phyloP scores from a whole-genome alignment of 805 yeast genomes.

The Suhomyces kilbournensis region DNA sequence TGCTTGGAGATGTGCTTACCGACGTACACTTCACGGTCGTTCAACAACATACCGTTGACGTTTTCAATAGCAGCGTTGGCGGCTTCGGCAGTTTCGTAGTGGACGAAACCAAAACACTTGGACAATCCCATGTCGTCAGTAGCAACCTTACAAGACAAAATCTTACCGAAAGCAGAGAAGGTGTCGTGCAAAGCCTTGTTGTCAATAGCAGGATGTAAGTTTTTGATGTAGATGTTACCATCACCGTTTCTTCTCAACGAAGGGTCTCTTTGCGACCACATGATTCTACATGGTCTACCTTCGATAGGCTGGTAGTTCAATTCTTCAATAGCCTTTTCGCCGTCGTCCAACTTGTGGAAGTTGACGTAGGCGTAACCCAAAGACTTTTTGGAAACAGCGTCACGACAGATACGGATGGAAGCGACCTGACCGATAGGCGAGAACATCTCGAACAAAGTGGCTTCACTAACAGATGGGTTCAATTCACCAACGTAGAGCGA shows the following conservation, averaged over 20 bases:
- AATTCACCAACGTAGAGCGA: constrained; percentile 97
- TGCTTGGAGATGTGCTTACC: constrained; percentile 89
- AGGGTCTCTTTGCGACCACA: constrained; percentile 99
- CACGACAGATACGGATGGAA: constrained; percentile 98
- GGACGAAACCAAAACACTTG: constrained; percentile 96
- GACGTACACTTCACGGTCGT: constrained; percentile 93
- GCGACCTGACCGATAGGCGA: constrained; percentile 93
- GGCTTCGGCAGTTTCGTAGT: constrained; percentile 88
- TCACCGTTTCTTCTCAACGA: constrained; percentile 90
- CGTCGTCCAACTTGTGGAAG: constrained; percentile 85
- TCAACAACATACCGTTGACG: constrained; percentile 96
- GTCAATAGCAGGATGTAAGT: constrained; percentile 96
- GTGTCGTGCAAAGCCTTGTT: constrained; percentile 99
- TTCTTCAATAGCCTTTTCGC: constrained; percentile 90
- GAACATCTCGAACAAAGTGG: constrained; percentile 89
- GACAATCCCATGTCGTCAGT: constrained; percentile 88
- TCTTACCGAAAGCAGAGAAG: constrained; percentile 93
- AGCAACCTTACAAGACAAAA: constrained; percentile 96
- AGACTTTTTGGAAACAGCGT: constrained; percentile 93
- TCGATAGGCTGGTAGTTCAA: constrained; percentile 91
- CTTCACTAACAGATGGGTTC: constrained; percentile 89
- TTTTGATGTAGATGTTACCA: constrained; percentile 96
- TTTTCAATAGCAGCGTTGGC: constrained; percentile 94
- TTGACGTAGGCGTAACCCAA: constrained; percentile 98
- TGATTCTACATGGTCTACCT: constrained; percentile 96